Percentiles rank a stretch among this genome's conserved stretches.
phyloP scores from a whole-genome alignment of 345 rosid genomes.

The Syzygium oleosum region DNA sequence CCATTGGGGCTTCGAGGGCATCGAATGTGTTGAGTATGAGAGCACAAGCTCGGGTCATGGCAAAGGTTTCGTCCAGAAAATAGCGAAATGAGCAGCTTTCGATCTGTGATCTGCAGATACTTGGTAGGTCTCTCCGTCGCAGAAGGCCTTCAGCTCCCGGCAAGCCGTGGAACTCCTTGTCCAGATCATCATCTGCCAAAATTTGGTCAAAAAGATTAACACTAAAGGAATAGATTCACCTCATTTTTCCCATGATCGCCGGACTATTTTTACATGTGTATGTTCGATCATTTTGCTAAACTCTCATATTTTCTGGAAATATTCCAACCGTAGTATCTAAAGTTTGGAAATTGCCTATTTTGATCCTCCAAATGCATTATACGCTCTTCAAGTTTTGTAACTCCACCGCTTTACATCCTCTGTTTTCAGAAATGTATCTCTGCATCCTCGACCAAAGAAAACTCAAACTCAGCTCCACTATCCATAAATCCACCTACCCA shows the following conservation, averaged over 20 bases:
- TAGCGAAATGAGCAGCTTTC: background rate
- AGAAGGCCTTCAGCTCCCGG: constrained; percentile 3
- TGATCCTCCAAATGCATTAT: background rate
- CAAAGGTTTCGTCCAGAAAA: background rate
- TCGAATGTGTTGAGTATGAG: constrained; percentile 5
- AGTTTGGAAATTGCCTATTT: background rate
- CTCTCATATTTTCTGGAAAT: background rate
- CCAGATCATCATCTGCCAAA: constrained; percentile 3
- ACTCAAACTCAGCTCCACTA: no score
- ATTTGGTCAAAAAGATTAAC: background rate
- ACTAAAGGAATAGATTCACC: background rate
- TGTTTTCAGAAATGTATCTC: no score
- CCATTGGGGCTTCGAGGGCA: background rate
- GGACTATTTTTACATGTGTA: background rate
- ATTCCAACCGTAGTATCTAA: no score
- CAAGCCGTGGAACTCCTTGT: constrained; percentile 2
- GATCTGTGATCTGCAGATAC: background rate
- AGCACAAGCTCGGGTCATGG: background rate
- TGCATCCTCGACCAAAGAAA: no score
- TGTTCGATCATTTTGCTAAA: background rate
- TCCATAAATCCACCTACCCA: no score
- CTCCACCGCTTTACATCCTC: no score
- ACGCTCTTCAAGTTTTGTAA: background rate
- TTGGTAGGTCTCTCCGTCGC: constrained; percentile 10
- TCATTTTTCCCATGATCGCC: background rate